phyloP scores from a whole-genome alignment of 129 eudicot species.

The Daucus carota region DNA sequence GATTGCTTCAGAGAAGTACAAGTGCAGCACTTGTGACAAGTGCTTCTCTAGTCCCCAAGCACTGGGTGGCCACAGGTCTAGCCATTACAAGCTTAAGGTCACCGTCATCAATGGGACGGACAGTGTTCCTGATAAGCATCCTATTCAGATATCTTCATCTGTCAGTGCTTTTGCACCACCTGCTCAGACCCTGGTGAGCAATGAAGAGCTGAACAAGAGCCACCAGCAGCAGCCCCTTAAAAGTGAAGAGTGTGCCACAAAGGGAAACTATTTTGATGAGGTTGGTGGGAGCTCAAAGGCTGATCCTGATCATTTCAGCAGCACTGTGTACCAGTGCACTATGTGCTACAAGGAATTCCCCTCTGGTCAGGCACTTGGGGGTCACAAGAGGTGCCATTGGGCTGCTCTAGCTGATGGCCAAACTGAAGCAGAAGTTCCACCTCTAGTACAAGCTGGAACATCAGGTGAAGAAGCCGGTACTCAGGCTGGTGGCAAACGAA shows the following conservation, averaged over 20 bases:
- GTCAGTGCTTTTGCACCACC: not conserved
- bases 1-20: conserved; percentile 25
- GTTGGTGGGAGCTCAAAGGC: not conserved
- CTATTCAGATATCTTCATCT: not conserved
- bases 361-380: conserved; percentile 45
- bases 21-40: conserved; percentile 45
- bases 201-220: not conserved
- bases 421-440: not conserved
- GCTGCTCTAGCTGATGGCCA: conserved; percentile 3
- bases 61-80: conserved; percentile 58
- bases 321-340: conserved; percentile 25
- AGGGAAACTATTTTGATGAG: not conserved
- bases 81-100: conserved; percentile 44
- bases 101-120: conserved; percentile 9
- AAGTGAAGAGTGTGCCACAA: not conserved
- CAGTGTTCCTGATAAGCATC: not conserved
- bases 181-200: not conserved
- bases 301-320: not conserved
- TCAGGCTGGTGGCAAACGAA: conserved; percentile 17
- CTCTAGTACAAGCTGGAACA: conserved; percentile 13
- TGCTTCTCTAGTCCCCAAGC: conserved; percentile 51
- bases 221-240: not conserved
- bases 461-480: conserved; percentile 36
- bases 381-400: conserved; percentile 48
- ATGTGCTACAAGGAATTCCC: conserved; percentile 33